Conservation (phyloP, 2,329 filamentous ascomycete genomes). For the Ceratocystis papillata region DNA sequence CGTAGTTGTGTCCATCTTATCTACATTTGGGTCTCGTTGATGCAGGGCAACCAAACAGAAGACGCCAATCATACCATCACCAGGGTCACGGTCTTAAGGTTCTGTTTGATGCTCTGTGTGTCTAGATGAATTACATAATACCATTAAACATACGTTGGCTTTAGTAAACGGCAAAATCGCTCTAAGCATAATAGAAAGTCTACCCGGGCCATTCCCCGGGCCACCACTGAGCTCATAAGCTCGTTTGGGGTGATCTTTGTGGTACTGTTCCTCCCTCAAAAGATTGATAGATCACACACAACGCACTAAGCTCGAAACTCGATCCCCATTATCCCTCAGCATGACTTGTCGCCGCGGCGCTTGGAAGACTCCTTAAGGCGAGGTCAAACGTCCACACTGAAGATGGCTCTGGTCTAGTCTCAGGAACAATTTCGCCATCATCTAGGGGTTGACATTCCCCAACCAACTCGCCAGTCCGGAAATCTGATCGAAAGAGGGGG, state of each 20-base stretch:
- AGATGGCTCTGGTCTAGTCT: background rate
- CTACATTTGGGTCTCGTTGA: background rate
- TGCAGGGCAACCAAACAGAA: background rate
- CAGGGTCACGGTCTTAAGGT: background rate
- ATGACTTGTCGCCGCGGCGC: background rate
- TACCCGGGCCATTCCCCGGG: background rate
- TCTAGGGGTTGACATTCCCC: background rate
- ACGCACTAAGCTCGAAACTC: background rate
- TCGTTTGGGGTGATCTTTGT: background rate
- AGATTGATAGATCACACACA: background rate
- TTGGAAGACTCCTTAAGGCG: background rate
- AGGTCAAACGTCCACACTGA: background rate
- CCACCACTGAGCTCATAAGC: background rate
- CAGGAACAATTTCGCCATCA: background rate
- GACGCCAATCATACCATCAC: background rate
- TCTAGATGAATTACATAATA: background rate
- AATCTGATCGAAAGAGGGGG: background rate
- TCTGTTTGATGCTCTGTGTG: background rate
- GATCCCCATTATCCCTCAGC: background rate
- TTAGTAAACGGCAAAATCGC: background rate
- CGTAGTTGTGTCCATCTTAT: background rate
- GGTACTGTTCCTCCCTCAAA: constrained; percentile 10
- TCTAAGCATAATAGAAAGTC: background rate
- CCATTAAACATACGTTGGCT: background rate
- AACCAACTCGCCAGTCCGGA: background rate